Evolutionary conservation across 2,329 filamentous ascomycete genomes (phyloP).

Genomic region (Cercospora berteroae): DNA sequence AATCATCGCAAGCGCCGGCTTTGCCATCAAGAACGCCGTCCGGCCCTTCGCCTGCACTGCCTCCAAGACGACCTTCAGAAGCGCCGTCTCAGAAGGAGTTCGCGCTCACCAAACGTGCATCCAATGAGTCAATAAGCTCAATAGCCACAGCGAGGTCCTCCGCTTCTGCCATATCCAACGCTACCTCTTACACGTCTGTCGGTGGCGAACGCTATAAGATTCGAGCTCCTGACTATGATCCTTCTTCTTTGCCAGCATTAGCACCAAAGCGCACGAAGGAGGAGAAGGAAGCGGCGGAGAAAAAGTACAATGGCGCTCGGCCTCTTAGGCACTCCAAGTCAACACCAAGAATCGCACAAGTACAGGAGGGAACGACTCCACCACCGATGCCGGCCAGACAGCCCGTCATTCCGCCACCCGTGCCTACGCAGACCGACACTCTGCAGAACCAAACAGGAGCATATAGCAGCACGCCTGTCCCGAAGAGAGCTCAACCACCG

Average conservation of each 20-base stretch:
- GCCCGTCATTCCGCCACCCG: slow-evolving; percentile 15
- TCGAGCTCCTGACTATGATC: slow-evolving; percentile 55
- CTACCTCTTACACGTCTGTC: slow-evolving; percentile 31
- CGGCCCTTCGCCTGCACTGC: slow-evolving; percentile 42
- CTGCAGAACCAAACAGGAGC: neutral
- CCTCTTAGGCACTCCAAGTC: slow-evolving; percentile 27
- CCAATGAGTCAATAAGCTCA: slow-evolving; percentile 54
- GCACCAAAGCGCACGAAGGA: slow-evolving; percentile 52
- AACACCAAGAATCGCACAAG: slow-evolving; percentile 26
- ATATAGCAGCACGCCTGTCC: neutral
- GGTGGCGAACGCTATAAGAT: slow-evolving; percentile 29
- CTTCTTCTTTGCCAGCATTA: slow-evolving; percentile 54
- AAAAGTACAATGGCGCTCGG: slow-evolving; percentile 25
- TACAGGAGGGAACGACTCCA: slow-evolving; percentile 30
- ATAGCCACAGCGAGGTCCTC: slow-evolving; percentile 49
- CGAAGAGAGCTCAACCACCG: slow-evolving; percentile 14
- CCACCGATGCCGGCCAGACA: slow-evolving; percentile 23
- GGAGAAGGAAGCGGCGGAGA: slow-evolving; percentile 39
- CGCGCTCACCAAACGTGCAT: slow-evolving; percentile 40
- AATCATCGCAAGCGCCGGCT: slow-evolving; percentile 40
- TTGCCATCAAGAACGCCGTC: slow-evolving; percentile 47
- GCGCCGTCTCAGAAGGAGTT: slow-evolving; percentile 31
- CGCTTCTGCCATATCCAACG: slow-evolving; percentile 50
- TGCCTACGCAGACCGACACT: slow-evolving; percentile 3
- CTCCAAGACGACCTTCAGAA: slow-evolving; percentile 46